These are phyloP conservation scores for Lepidium africanum DNA, from an alignment of 345 rosid genomes.

Conservation along the genomic window DNA sequence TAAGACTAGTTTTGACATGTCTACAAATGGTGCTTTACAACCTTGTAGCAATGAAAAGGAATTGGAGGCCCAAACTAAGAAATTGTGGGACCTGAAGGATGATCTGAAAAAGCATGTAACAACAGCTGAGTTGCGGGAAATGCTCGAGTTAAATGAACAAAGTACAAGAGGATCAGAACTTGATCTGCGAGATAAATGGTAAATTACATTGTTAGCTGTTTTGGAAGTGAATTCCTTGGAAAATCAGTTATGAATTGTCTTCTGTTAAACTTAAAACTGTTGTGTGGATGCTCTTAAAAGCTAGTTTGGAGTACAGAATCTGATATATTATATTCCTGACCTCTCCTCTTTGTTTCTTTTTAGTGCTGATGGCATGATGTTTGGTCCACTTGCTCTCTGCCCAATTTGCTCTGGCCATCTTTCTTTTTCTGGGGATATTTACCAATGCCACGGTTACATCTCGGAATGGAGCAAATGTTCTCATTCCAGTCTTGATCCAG, in stretches of 20 bases:
- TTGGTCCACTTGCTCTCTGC: constrained; percentile 76
- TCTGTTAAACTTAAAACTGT: background rate
- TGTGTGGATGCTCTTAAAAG: background rate
- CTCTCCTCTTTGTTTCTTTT: constrained; percentile 15
- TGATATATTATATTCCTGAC: background rate
- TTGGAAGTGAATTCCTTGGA: background rate
- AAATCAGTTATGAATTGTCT: background rate
- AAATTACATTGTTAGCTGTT: constrained; percentile 10
- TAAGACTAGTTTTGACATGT: constrained; percentile 41
- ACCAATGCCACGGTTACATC: constrained; percentile 62
- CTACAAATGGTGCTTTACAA: constrained; percentile 31
- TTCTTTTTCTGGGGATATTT: constrained; percentile 68
- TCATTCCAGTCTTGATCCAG: constrained; percentile 63
- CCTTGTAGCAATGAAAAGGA: constrained; percentile 40
- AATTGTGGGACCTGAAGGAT: constrained; percentile 85
- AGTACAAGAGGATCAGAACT: constrained; percentile 82
- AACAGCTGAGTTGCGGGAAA: constrained; percentile 65
- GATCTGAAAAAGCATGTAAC: constrained; percentile 68
- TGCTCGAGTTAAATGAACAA: constrained; percentile 74
- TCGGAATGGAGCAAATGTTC: constrained; percentile 97
- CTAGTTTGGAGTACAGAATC: background rate
- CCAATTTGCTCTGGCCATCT: constrained; percentile 67
- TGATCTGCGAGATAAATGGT: constrained; percentile 87
- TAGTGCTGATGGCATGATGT: constrained; percentile 96
- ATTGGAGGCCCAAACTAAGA: constrained; percentile 73